Conservation (phyloP, 257 asterid species). For the Capsicum baccatum region DNA sequence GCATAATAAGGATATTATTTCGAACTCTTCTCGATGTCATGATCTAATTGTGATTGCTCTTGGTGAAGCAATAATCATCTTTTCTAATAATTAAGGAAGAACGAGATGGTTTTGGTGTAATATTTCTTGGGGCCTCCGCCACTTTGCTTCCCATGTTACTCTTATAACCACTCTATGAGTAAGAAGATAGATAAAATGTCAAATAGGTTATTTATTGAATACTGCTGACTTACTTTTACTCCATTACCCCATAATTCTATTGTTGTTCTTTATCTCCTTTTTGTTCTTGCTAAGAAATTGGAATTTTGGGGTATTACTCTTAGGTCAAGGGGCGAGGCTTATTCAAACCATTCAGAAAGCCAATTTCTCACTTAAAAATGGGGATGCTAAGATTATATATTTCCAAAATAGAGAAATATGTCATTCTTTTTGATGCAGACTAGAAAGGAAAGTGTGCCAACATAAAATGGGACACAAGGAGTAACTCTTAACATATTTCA, state of each 20-base stretch:
- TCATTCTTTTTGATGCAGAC: background rate
- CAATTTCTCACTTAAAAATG: background rate
- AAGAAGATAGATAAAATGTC: background rate
- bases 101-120: background rate
- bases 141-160: background rate
- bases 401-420: constrained; percentile 2
- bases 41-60: background rate
- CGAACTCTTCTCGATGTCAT: background rate
- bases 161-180: background rate
- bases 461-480: background rate
- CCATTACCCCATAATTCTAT: background rate
- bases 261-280: constrained; percentile 14
- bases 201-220: background rate
- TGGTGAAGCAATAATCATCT: background rate
- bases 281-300: constrained; percentile 5
- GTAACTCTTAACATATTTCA: background rate
- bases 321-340: background rate
- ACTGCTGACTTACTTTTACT: background rate
- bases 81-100: background rate
- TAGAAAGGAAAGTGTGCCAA: background rate
- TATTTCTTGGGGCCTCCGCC: background rate
- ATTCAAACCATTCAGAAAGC: background rate
- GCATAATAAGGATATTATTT: background rate
- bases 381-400: background rate
- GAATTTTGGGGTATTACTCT: background rate